phyloP scores from a whole-genome alignment of 1,139 yeast genomes.

The Magnusiomyces fungicola region DNA sequence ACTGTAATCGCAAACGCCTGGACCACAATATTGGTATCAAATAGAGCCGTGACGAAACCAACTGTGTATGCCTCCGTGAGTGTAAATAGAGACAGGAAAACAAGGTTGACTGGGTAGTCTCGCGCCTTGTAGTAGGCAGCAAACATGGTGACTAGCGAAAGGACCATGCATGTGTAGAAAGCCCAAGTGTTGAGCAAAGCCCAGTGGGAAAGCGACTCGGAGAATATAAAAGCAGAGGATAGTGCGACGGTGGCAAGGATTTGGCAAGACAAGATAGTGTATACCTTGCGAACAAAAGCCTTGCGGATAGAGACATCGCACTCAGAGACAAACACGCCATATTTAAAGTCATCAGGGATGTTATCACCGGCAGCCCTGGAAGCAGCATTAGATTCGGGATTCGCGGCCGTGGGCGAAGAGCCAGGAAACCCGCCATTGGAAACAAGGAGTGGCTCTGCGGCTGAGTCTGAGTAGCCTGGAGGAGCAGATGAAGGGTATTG shows the following conservation, averaged over 20 bases:
- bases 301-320: constrained; percentile 73
- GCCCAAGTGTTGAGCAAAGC: constrained; percentile 56
- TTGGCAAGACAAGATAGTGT: constrained; percentile 62
- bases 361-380: constrained; percentile 26
- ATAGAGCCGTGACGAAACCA: constrained; percentile 59
- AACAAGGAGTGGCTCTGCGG: constrained; percentile 15
- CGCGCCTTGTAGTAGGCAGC: constrained; percentile 53
- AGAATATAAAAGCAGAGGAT: constrained; percentile 48
- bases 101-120: constrained; percentile 55
- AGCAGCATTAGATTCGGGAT: constrained; percentile 10
- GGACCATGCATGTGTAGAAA: constrained; percentile 48
- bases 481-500: constrained; percentile 11
- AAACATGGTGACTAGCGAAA: constrained; percentile 56
- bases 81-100: constrained; percentile 60
- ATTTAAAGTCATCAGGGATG: constrained; percentile 70
- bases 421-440: constrained; percentile 8
- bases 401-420: not conserved
- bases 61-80: constrained; percentile 65
- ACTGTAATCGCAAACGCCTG: constrained; percentile 68
- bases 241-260: constrained; percentile 53
- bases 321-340: constrained; percentile 67
- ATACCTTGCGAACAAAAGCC: constrained; percentile 71
- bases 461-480: constrained; percentile 14
- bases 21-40: constrained; percentile 57
- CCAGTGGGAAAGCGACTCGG: constrained; percentile 47